Evolutionary conservation across 2,329 filamentous ascomycete species (phyloP), one percentile per base, ranked within the genome.

Genomic region (Venturia effusa): DNA sequence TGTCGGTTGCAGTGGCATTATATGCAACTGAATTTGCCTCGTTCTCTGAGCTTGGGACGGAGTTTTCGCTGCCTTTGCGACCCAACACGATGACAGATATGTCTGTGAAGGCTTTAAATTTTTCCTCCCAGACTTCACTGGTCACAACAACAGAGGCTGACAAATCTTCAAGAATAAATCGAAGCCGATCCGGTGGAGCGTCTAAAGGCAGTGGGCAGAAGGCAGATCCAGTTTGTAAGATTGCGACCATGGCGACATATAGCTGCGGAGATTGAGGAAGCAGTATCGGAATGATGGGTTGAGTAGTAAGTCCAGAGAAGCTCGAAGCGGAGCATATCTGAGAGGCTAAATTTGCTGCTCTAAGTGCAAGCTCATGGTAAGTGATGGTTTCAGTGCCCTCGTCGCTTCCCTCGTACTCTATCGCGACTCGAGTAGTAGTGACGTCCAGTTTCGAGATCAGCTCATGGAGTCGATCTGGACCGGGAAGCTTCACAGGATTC

Each of bases 121-220:
- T 70, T 10, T 73, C 67, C 54, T 69, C 75, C 61, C 85, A 76
- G 4, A 78, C 76, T 19, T 76, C 70, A 0, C 82, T 85, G 0
- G 87, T 89, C 54, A 96, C 75, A 34, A 95, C 76, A 0, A 95
- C 72, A 8, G 75, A 77, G 7, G 92, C 90, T 13, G 80, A 79
- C 45, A 95, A 83, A 78, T 97, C 91, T n/a, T 83, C 73, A 19
- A 92, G 75, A 61, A 96, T 92, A 72, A 96, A 96, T 61, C 81
- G 83, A 54, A 96, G 80, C 60, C 92, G 82, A 62, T 96, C 90
- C 4, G 79, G 74, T 0, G 92, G 92, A 0, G 87, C 84, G 74
- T 96, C 92, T 60, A 89, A 80, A 66, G 88, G 88, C 64, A 97
- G 77, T 0, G 92, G 92, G 68, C 92, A 96, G 69, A 96, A 96